Base-by-base conservation (phyloP, 2,329 filamentous ascomycete species). In the Leptographium lundbergii region DNA sequence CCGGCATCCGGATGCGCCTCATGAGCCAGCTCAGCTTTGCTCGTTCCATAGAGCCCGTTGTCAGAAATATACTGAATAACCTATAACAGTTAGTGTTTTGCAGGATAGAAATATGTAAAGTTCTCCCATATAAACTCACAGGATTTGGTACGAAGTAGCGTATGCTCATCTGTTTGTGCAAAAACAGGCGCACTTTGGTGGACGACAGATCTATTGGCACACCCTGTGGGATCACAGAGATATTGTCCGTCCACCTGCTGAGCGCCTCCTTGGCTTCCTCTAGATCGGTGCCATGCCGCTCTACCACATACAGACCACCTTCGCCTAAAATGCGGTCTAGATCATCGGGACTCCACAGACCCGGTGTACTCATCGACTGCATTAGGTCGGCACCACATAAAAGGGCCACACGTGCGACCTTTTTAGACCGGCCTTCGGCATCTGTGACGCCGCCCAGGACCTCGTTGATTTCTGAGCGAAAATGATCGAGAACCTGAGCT, bases 401-500 rank as follows among this genome's bases (percentile, higher is more conserved):
- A 42, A 96, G 80, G 54, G 89, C 85, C 64, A 96, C 89, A 60
- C 85, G 84, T 77, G 81, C 70, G 83, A 86, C 67, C 36, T 56
- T 57, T n/a, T 58, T 60, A 80, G 82, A 6, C 57, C 77, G 76
- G 61, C 89, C 89, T 64, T 86, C 80, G 24, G 79, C 77, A 54
- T 80, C 81, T 66, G 88, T 80, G 34, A 94, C 82, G 7, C 91
- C 91, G 47, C 87, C 85, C 34, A 85, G 76, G 52, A 89, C 81
- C 27, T 82, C 80, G 69, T 96, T 96, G 69, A 96, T 89, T 70
- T 96, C 90, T 68, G 92, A 75, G 65, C 95, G 85, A 66, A 96
- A 94, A 72, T 96, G 92, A 68, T 95, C 90, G 55, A 96, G 77
- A 48, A 96, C 91, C 66, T 87, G 82, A 47, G 91, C 92, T 0